Evolutionary conservation across 2,329 filamentous ascomycete genomes (phyloP), one percentile per base, ranked within the genome.

Genomic region (Rutstroemia sp.): DNA sequence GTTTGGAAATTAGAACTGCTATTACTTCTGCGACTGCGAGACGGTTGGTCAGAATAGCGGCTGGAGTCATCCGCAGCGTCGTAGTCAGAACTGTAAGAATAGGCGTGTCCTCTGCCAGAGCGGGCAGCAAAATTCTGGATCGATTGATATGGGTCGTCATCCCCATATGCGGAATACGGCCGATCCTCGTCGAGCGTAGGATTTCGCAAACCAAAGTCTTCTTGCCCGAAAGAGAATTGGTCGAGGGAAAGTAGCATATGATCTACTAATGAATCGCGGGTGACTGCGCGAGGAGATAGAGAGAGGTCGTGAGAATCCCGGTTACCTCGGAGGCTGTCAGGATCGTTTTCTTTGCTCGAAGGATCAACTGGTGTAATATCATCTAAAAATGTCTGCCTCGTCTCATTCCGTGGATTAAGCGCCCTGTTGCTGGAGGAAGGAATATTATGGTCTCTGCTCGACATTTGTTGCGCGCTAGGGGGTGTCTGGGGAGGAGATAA

Each of bases 171-270:
- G 10, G 64, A 64, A 57, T 68, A 69, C 23, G 68, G 48, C 25
- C 59, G 59, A 50, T 65, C 62, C 51, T 69, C 66, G 14, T 68
- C 64, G 1, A 63, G 57, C 2, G 60, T 65, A 12, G 62, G 61
- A 46, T 63, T 62, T 16, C 62, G 63, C 61, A 66, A 64, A 34
- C 52, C 59, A 16, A 61, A 62, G 14, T 55, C 60, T 7, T 64
- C 64, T 40, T 79, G 76, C 46, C 72, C 76, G 64, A 81, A 77
- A 42, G 82, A 86, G 68, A 92, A 84, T 71, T 92, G 88, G 72
- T 96, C 92, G 61, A 99, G 84, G 42, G 92, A 96, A 62, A 94
- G 78, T 59, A 97, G 83, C 87, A 99, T 94, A 72, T 96, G 95
- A 72, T 94, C 88, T 58, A 99, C 90, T 63, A 99, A 84, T 38